Base-by-base conservation (phyloP, 2,329 filamentous ascomycete genomes). In the Phaeosphaeria sp. region DNA sequence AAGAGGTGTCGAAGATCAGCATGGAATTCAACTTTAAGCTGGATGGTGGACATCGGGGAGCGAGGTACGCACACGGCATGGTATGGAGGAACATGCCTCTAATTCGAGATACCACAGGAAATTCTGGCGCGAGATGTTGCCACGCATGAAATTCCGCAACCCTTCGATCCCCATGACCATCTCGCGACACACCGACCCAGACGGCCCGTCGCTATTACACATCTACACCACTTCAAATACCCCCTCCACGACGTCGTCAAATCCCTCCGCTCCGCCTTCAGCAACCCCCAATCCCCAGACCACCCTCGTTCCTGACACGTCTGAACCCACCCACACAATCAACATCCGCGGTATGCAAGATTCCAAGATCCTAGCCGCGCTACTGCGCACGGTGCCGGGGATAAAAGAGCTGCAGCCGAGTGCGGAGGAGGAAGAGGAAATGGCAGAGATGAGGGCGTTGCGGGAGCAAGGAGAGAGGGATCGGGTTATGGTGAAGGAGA, bases 111-210 rank as follows among this genome's bases (percentile, higher is more conserved):
- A 13, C 2, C 10, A 43, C 64, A 96, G 93, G 72, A 92, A 92
- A 81, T 97, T 99, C 85, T 97, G 92, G 91, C 87, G 86, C 63
- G 83, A 89, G 59, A 90, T 88, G 74, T 88, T 98, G 48, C 91
- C 92, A 21, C 87, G 92, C 56, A 83, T 99, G 66, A 97, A 99
- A 84, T 99, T 89, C 81, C 90, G 96, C 84, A 99, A 99, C 77
- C 95, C 95, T 0, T 81, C 87, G 13, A 78, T 97, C 46, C 87
- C 90, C 44, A 96, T 98, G 85, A 88, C 91, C 58, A 87, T 97
- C 69, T 89, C 90, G 77, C 90, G 91, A 58, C 88, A 85, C 62
- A 69, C 76, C 21, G 63, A 72, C 39, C 60, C 66, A 39, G 79
- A 88, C 46, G 77, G 65, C 47, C 74, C 69, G 39, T 71, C 66